Evolutionary conservation across 352 stramenopile genomes (phyloP).

Genomic region (Pythium pyrilobum): DNA sequence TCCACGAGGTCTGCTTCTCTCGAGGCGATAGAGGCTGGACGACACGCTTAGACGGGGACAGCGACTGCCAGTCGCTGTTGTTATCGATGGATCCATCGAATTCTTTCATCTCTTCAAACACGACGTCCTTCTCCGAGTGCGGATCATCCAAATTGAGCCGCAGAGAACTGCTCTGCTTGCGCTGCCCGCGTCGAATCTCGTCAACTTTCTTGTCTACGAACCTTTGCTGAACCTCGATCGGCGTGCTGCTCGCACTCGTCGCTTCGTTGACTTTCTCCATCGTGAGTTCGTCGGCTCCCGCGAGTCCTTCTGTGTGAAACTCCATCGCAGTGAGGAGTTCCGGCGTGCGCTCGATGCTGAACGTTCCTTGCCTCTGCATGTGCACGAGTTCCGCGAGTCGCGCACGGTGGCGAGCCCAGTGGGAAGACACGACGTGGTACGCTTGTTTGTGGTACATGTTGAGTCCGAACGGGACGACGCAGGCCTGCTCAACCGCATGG

Average conservation of each 20-base stretch:
- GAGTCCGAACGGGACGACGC: constrained; percentile 47
- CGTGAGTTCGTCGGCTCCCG: constrained; percentile 35
- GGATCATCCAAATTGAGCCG: constrained; percentile 31
- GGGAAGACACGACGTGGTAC: constrained; percentile 59
- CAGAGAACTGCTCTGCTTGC: constrained; percentile 38
- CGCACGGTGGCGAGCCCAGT: constrained; percentile 49
- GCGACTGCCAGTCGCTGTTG: constrained; percentile 36
- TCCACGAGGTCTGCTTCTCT: constrained; percentile 62
- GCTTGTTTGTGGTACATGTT: constrained; percentile 38
- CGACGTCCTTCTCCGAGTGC: constrained; percentile 16
- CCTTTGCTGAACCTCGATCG: constrained; percentile 22
- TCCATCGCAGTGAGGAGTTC: constrained; percentile 62
- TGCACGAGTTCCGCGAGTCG: constrained; percentile 57
- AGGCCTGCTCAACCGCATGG: constrained; percentile 57
- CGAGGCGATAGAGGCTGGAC: constrained; percentile 42
- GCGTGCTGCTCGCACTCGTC: constrained; percentile 12
- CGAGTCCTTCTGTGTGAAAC: constrained; percentile 60
- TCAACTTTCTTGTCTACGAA: constrained; percentile 49
- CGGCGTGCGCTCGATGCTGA: constrained; percentile 71
- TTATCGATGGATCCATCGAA: constrained; percentile 12
- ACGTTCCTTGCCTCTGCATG: constrained; percentile 74
- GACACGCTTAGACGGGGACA: constrained; percentile 45
- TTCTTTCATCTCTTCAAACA: constrained; percentile 16
- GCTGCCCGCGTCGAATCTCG: constrained; percentile 54
- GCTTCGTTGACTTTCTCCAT: constrained; percentile 32